Evolutionary conservation across 2,329 filamentous ascomycete genomes (phyloP).

Genomic region (Graphilbum fragrans): DNA sequence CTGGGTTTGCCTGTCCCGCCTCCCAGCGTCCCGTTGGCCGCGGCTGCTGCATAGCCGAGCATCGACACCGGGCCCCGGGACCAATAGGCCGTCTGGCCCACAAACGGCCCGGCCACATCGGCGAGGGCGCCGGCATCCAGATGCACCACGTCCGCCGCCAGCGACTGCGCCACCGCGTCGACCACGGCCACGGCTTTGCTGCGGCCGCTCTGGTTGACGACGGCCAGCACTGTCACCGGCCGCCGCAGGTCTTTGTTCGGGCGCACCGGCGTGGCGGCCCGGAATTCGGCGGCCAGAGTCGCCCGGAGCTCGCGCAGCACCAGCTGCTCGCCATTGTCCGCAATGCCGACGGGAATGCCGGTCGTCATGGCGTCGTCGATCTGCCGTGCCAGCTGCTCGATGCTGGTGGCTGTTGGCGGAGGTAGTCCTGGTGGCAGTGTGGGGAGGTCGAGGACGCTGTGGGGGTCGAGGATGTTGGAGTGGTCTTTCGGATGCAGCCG

Average conservation of each 20-base stretch:
- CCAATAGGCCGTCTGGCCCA: constrained; percentile 45
- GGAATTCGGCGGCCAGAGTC: constrained; percentile 19
- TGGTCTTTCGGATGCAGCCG: neutral
- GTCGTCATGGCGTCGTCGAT: constrained; percentile 4
- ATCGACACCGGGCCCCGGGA: constrained; percentile 37
- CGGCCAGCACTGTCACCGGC: constrained; percentile 21
- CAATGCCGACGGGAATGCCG: neutral
- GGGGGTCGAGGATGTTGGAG: constrained; percentile 1
- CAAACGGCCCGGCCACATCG: constrained; percentile 54
- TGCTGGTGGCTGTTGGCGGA: neutral
- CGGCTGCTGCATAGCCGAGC: constrained; percentile 43
- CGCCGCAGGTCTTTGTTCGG: constrained; percentile 15
- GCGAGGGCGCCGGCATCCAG: constrained; percentile 60
- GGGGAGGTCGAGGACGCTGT: constrained; percentile 3
- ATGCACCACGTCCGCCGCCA: constrained; percentile 54
- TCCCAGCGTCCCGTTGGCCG: constrained; percentile 38
- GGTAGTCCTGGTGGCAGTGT: neutral
- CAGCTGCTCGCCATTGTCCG: constrained; percentile 12
- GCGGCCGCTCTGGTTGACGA: constrained; percentile 21
- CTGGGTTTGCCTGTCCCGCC: constrained; percentile 25
- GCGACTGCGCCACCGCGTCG: constrained; percentile 18
- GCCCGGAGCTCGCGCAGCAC: constrained; percentile 19
- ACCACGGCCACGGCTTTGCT: constrained; percentile 15
- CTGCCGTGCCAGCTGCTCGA: neutral
- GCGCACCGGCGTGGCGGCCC: constrained; percentile 11